Evolutionary conservation across 306 rosid genomes (phyloP).

Genomic region (Prunus dulcis): DNA sequence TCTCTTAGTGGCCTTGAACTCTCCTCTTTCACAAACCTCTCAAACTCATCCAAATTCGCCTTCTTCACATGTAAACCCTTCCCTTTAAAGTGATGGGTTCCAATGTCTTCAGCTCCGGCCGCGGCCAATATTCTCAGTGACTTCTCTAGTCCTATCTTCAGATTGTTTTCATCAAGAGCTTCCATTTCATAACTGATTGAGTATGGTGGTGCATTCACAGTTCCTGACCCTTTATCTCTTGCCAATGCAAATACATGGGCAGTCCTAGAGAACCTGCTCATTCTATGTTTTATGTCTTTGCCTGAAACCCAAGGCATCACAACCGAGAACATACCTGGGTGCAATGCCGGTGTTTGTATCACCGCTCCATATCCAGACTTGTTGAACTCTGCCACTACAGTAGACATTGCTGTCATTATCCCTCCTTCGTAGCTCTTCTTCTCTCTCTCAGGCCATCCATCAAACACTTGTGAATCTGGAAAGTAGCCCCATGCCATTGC

Average conservation of each 20-base stretch:
- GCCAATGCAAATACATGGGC: slow-evolving; percentile 79
- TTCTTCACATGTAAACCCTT: slow-evolving; percentile 52
- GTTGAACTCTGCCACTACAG: slow-evolving; percentile 50
- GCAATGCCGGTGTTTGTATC: slow-evolving; percentile 86
- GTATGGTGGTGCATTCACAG: slow-evolving; percentile 25
- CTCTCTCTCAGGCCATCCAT: slow-evolving; percentile 50
- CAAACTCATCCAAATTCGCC: slow-evolving; percentile 47
- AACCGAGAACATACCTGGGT: slow-evolving; percentile 77
- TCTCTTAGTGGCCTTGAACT: slow-evolving; percentile 58
- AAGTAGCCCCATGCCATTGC: slow-evolving; percentile 89
- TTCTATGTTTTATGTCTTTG: slow-evolving; percentile 48
- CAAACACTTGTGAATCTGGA: slow-evolving; percentile 40
- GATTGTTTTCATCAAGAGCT: slow-evolving; percentile 41
- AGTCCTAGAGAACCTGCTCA: slow-evolving; percentile 64
- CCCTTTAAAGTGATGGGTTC: slow-evolving; percentile 64
- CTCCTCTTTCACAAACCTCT: slow-evolving; percentile 70
- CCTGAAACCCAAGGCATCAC: slow-evolving; percentile 86
- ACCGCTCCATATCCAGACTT: slow-evolving; percentile 66
- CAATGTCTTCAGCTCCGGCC: slow-evolving; percentile 89
- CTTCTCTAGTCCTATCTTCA: slow-evolving; percentile 60
- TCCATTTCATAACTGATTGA: slow-evolving; percentile 44
- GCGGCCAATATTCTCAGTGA: slow-evolving; percentile 70
- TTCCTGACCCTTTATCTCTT: slow-evolving; percentile 76
- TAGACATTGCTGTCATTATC: slow-evolving; percentile 87
- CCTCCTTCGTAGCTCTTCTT: slow-evolving; percentile 89